Evolutionary conservation across 1,284 basidiomycete species (phyloP), one percentile per base, ranked within the genome.

Genomic region (Caloboletus firmus): DNA sequence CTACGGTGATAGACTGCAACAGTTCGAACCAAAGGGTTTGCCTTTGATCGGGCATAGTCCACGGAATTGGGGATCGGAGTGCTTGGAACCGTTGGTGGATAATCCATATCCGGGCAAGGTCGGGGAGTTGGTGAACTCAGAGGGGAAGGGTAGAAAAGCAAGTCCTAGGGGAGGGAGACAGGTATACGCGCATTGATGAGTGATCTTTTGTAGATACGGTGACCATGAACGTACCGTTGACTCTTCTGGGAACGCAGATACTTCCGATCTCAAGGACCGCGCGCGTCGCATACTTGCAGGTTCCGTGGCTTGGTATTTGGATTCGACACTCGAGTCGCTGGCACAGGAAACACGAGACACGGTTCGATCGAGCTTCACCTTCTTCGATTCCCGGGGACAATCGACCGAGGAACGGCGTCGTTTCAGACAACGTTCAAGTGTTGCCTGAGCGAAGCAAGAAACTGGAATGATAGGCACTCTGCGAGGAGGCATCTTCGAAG

Each of bases 231-330:
- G 28, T 44, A 66, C 64, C 56, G 30, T 31, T 6, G 50, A 59
- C 18, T 13, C 26, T 24, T 42, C 42, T 9, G 59, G 62, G 28
- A 26, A 56, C 8, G 20, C 2, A 43, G 64, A 66, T 3, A 32
- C 8, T 11, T 68, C 62, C 8, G 70, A 69, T 22, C 41, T 49
- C 45, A 68, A 41, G 8, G 66, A 68, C 12, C 28, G 52, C 1
- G 67, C 68, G 26, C 68, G 68, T 51, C 66, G 67, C n/a, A 69
- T 15, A 18, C 66, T 72, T 7, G 66, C 66, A 30, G 65, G 65
- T 15, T 59, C 48, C 22, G 50, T 65, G 12, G 66, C 63, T 30
- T 49, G 35, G 26, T 67, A 71, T 36, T 30, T 48, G 13, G 48
- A 42, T 43, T 50, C 44, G 22, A 24, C n/a, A 17, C 37, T 49